Percentiles rank a stretch among this genome's conserved stretches.
These are phyloP conservation scores for Ceratocystis variospora DNA, from an alignment of 2,329 filamentous ascomycete species.

Conservation along the genomic window DNA sequence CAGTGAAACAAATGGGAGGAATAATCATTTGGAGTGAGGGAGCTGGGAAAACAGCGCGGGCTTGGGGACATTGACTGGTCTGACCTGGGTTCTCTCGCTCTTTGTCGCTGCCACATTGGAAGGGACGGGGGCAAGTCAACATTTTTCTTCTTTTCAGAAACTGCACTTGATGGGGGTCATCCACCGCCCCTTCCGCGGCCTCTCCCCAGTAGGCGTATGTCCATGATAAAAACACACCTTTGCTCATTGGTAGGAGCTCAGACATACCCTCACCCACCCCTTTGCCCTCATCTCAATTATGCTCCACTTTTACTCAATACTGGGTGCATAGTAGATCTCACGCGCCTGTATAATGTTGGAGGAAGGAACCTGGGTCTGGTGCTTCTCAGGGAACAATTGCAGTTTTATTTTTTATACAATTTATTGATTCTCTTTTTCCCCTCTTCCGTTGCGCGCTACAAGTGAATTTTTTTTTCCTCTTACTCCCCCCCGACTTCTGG, in stretches of 20 bases:
- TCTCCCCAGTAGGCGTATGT: neutral
- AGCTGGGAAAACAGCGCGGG: no score
- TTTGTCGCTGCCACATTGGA: neutral
- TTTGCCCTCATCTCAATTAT: slow-evolving; percentile 1
- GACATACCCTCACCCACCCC: neutral
- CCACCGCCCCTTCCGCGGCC: slow-evolving; percentile 4
- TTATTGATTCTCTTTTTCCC: neutral
- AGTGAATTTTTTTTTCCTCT: neutral
- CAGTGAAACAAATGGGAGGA: no score
- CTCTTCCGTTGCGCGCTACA: neutral
- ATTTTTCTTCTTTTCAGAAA: neutral
- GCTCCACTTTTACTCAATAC: slow-evolving; percentile 1
- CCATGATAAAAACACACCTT: neutral
- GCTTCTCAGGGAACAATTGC: neutral
- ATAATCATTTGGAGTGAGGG: no score
- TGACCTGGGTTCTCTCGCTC: neutral
- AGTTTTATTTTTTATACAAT: slow-evolving; percentile 1
- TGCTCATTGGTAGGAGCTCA: neutral
- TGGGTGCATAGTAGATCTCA: neutral
- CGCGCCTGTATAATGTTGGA: neutral
- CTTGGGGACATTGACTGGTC: no score
- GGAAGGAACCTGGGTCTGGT: neutral
- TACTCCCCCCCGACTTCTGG: neutral
- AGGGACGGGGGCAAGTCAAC: neutral
- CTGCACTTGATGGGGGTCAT: slow-evolving; percentile 6